Evolutionary conservation across 2,329 filamentous ascomycete species (phyloP).

Genomic region (Penicillium olsonii): DNA sequence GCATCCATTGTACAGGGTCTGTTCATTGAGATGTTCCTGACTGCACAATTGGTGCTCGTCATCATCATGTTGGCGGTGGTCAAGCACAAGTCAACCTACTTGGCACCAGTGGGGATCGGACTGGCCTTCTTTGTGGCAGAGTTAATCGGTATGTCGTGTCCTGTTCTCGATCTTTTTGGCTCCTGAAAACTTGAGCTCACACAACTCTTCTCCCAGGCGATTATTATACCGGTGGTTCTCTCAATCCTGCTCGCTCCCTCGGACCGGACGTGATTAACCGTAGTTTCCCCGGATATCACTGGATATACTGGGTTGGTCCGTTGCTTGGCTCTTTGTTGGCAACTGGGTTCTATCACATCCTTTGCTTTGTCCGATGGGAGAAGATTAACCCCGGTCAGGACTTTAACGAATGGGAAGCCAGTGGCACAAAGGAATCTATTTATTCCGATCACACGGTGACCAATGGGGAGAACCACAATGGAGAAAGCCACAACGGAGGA

Average conservation of each 20-base stretch:
- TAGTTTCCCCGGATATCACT: slow-evolving; percentile 50
- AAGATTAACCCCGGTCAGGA: slow-evolving; percentile 58
- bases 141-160: slow-evolving; percentile 42
- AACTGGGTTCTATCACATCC: slow-evolving; percentile 51
- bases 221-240: slow-evolving; percentile 51
- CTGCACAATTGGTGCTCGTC: slow-evolving; percentile 63
- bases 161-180: too few relatives aligned
- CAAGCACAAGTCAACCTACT: slow-evolving; percentile 71
- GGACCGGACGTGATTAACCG: slow-evolving; percentile 50
- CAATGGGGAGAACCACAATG: too few relatives aligned
- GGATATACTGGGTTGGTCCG: slow-evolving; percentile 55
- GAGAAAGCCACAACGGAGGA: not conserved
- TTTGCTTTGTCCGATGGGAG: slow-evolving; percentile 48
- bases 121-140: slow-evolving; percentile 67
- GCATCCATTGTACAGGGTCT: slow-evolving; percentile 59
- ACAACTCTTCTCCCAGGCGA: slow-evolving; percentile 34
- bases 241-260: slow-evolving; percentile 52
- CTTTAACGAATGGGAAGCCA: slow-evolving; percentile 45
- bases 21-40: slow-evolving; percentile 69
- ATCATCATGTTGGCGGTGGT: slow-evolving; percentile 71
- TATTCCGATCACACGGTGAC: slow-evolving; percentile 16
- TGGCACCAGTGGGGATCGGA: slow-evolving; percentile 73
- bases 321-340: slow-evolving; percentile 50
- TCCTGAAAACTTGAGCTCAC: not conserved
- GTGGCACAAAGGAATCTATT: slow-evolving; percentile 19